A percentile compares a stretch with the other conserved stretches of the same genome.
phyloP scores from a whole-genome alignment of 306 rosid species.

The Delonix regia region DNA sequence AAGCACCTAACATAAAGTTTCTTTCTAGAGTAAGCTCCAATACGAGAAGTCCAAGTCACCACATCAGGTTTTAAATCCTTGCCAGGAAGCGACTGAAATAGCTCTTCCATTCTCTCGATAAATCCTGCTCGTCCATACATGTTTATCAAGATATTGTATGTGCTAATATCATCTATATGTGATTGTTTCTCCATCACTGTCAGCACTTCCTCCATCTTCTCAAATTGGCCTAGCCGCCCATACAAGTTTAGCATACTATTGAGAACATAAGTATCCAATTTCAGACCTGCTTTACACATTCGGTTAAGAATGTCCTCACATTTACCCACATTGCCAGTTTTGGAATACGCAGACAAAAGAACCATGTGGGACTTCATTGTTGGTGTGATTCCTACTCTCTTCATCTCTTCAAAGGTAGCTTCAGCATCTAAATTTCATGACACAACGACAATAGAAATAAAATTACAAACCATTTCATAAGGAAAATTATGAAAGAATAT shows the following conservation, averaged over 20 bases:
- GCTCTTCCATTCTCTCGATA: conserved; percentile 74
- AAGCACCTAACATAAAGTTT: conserved; percentile 75
- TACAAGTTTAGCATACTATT: conserved; percentile 86
- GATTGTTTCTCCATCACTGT: conserved; percentile 71
- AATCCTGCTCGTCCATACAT: conserved; percentile 85
- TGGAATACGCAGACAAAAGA: conserved; percentile 81
- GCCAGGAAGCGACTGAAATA: conserved; percentile 51
- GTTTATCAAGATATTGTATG: conserved; percentile 80
- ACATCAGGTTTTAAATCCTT: conserved; percentile 82
- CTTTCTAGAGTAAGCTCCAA: conserved; percentile 90
- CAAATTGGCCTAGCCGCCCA: conserved; percentile 78
- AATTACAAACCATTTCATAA: neutral
- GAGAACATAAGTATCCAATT: conserved; percentile 79
- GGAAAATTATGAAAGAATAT: neutral
- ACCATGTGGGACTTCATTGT: conserved; percentile 97
- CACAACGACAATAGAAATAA: neutral
- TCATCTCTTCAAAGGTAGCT: conserved; percentile 78
- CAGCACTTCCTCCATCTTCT: conserved; percentile 78
- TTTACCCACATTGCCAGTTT: conserved; percentile 62
- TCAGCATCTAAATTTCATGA: conserved; percentile 61
- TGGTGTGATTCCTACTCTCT: conserved; percentile 78
- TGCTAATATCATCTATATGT: conserved; percentile 66
- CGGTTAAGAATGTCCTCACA: conserved; percentile 82
- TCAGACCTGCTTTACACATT: conserved; percentile 69
- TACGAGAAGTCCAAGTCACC: conserved; percentile 91